Evolutionary conservation across 2,329 filamentous ascomycete species (phyloP), one percentile per base, ranked within the genome.

Genomic region (Nemania sp.): DNA sequence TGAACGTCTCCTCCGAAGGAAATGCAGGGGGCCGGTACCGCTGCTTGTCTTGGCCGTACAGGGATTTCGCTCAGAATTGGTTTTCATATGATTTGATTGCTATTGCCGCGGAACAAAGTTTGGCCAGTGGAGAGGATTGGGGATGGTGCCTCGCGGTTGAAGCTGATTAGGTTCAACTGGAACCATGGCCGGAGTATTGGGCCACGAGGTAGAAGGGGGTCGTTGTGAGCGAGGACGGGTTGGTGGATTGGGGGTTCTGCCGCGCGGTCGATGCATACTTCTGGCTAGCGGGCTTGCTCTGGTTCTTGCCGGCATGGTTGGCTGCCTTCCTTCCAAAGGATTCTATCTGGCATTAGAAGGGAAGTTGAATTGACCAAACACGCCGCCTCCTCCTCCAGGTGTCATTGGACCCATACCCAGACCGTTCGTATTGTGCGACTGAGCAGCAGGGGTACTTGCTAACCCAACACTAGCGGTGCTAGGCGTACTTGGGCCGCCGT

Each of bases 341-440:
- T 74, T 72, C 78, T 80, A 79, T 74, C 77, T 75, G 20, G 73
- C 64, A 66, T 80, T 82, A 41, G 69, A 61, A 70, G 78, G 80
- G 80, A 88, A 87, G 67, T 85, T 83, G 80, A 95, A 95, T 77
- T 85, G 88, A 55, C 93, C 93, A 83, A 95, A 94, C 26, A 90
- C 89, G 59, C 92, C 91, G 27, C 90, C 90, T 2, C 89, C 89
- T 22, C 89, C 91, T 27, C 93, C 92, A 0, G 93, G 93, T 7
- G 93, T 96, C 86, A 94, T 90, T 41, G 91, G 88, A 2, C 90
- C 91, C 78, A 91, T 88, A 59, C 86, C 84, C 76, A 85, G 80
- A 60, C 83, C 87, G 76, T 85, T 90, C 71, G 83, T 87, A 79
- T 89, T 86, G 72, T 88, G 84, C 63, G 80, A 80, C 71, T 85